Evolutionary conservation across 1,284 basidiomycete species (phyloP).

Genomic region (Takashimella tepidaria): DNA sequence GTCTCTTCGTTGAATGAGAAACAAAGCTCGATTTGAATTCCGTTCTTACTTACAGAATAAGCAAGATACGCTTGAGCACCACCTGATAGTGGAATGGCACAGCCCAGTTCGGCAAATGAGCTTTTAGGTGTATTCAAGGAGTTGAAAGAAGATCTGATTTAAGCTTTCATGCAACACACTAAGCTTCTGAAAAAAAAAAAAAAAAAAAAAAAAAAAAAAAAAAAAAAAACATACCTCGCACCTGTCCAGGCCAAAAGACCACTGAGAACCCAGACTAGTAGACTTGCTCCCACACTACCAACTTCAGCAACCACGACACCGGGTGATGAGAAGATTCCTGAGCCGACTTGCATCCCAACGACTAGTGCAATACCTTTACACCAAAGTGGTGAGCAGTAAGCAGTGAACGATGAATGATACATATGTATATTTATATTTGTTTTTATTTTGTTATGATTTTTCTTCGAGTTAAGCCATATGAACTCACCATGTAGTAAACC

Average conservation of each 20-base stretch:
- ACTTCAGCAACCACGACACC: slow-evolving; percentile 85
- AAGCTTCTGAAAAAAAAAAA: too few species aligned
- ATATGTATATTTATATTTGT: too few species aligned
- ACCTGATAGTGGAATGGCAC: slow-evolving; percentile 59
- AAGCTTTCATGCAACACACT: background rate
- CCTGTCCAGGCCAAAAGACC: slow-evolving; percentile 88
- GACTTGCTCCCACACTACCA: slow-evolving; percentile 75
- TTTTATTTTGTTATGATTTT: too few species aligned
- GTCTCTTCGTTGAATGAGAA: too few species aligned
- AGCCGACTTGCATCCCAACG: slow-evolving; percentile 81
- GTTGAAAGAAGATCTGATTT: too few species aligned
- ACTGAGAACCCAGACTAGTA: slow-evolving; percentile 70
- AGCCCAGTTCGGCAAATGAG: slow-evolving; percentile 74
- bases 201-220: too few species aligned
- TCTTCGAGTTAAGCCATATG: background rate
- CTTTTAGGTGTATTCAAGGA: too few species aligned
- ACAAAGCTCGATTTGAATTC: too few species aligned
- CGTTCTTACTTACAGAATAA: slow-evolving; percentile 61
- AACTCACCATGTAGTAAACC: slow-evolving; percentile 65
- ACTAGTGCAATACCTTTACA: slow-evolving; percentile 72
- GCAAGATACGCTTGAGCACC: slow-evolving; percentile 87
- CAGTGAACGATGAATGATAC: too few species aligned
- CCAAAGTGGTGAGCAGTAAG: too few species aligned
- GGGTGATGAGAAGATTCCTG: slow-evolving; percentile 88
- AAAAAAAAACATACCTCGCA: slow-evolving; percentile 52